These are phyloP conservation scores for Populus hybrid DNA, from an alignment of 441 rosid genomes.

Conservation along the genomic window DNA sequence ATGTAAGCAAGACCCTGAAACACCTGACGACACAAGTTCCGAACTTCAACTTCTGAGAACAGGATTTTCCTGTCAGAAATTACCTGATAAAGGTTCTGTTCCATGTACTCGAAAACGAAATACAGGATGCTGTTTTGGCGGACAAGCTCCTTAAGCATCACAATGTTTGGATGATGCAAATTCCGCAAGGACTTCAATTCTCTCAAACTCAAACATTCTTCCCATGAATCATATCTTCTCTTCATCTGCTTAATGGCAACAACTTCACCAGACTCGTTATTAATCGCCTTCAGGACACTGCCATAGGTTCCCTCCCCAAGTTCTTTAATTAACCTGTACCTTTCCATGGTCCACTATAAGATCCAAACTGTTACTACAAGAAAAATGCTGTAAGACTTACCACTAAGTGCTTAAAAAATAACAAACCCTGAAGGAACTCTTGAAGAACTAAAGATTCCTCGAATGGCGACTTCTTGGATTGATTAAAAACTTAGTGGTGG, in stretches of 20 bases:
- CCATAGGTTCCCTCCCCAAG: slow-evolving; percentile 99
- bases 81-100: slow-evolving; percentile 87
- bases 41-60: slow-evolving; percentile 74
- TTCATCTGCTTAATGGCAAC: slow-evolving; percentile 98
- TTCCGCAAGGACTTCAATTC: slow-evolving; percentile 91
- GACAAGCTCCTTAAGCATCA: slow-evolving; percentile 40
- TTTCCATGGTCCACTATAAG: slow-evolving; percentile 11
- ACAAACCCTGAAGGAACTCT: no score
- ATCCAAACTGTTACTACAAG: no score
- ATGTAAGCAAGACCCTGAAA: slow-evolving; percentile 92
- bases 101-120: slow-evolving; percentile 94
- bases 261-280: slow-evolving; percentile 84
- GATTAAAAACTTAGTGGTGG: no score
- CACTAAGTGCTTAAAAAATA: no score
- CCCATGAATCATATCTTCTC: slow-evolving; percentile 94
- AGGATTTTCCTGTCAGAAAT: slow-evolving; percentile 72
- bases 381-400: no score
- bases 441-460: no score
- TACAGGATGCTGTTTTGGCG: slow-evolving; percentile 76
- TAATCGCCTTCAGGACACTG: slow-evolving; percentile 82
- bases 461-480: no score
- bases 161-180: slow-evolving; percentile 60
- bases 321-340: slow-evolving; percentile 86
- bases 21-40: slow-evolving; percentile 94
- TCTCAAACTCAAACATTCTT: slow-evolving; percentile 83